These are phyloP conservation scores for Phytopythium sindhum DNA, from an alignment of 352 stramenopile genomes.

Conservation along the genomic window DNA sequence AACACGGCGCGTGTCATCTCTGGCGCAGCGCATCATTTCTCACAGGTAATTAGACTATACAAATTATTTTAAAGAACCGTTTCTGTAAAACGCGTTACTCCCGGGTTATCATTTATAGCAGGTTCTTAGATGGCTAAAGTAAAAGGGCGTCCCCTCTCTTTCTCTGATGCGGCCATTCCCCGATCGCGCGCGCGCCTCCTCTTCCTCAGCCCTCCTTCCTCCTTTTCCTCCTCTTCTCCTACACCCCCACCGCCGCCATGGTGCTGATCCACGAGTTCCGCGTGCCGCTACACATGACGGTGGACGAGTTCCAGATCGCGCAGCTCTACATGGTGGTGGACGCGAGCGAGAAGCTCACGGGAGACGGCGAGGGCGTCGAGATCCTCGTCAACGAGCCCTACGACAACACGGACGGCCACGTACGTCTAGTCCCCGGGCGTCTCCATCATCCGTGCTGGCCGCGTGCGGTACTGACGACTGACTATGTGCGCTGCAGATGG, in stretches of 20 bases:
- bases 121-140: constrained; percentile 5
- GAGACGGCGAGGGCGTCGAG: constrained; percentile 81
- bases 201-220: neutral
- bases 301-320: constrained; percentile 83
- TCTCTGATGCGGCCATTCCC: neutral
- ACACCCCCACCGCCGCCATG: constrained; percentile 27
- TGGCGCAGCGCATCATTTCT: neutral
- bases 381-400: constrained; percentile 87
- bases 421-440: no score
- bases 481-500: constrained; percentile 28
- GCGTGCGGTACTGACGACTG: neutral
- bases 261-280: constrained; percentile 87
- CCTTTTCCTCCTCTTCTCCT: constrained; percentile 6
- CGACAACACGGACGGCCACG: constrained; percentile 77
- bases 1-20: constrained; percentile 1
- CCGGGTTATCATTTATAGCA: neutral
- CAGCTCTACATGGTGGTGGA: constrained; percentile 88
- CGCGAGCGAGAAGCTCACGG: constrained; percentile 81
- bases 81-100: neutral
- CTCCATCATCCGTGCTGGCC: no score
- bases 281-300: constrained; percentile 83
- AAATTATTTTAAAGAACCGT: neutral
- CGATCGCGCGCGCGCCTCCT: neutral
- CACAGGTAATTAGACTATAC: neutral
- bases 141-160: neutral